Evolutionary conservation across 768 basidiomycete species (phyloP).

Genomic region (Suillus weaverae): DNA sequence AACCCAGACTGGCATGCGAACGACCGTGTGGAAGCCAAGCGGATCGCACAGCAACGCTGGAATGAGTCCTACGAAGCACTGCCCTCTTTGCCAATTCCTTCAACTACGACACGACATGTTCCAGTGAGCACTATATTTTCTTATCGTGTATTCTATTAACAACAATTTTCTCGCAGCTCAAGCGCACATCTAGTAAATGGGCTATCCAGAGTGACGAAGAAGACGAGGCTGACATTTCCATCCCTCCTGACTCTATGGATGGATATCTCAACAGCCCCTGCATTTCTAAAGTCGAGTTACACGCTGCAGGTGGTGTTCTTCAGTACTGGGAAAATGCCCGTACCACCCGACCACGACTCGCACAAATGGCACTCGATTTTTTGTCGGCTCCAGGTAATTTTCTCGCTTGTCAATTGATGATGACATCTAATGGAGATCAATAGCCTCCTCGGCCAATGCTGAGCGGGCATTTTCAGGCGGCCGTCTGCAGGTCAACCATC

Average conservation of each 20-base stretch:
- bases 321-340: conserved; percentile 13
- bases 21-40: conserved; percentile 11
- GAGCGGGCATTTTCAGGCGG: too few species aligned
- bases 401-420: too few species aligned
- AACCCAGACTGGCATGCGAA: conserved; percentile 8
- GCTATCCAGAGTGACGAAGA: not conserved
- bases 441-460: too few species aligned
- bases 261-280: conserved; percentile 10
- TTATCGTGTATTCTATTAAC: not conserved
- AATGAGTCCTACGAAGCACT: not conserved
- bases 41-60: not conserved
- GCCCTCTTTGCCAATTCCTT: not conserved
- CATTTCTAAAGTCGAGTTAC: conserved; percentile 5
- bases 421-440: too few species aligned
- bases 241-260: not conserved
- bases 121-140: not conserved
- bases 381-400: conserved; percentile 24
- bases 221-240: not conserved
- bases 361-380: conserved; percentile 27
- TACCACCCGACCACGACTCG: conserved; percentile 16
- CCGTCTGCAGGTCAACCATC: too few species aligned
- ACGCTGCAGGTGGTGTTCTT: conserved; percentile 14
- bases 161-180: not conserved
- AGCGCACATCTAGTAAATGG: not conserved
- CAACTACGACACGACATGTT: not conserved